Conservation (phyloP, 768 basidiomycete genomes). For the Boletus sp. region DNA sequence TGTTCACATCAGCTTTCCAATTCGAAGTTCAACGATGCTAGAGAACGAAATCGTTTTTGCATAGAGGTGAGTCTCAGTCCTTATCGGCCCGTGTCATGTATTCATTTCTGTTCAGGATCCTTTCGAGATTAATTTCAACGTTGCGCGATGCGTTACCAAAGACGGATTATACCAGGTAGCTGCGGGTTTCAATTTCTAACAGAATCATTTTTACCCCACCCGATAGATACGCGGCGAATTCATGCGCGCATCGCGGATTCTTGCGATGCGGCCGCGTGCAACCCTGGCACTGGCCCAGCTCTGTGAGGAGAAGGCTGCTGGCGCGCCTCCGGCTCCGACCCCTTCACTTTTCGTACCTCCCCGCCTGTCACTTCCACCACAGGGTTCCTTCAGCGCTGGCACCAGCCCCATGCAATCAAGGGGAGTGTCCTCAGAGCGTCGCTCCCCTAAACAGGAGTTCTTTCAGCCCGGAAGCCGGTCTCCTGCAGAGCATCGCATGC, state of each 20-base stretch:
- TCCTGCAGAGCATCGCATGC: conserved; percentile 35
- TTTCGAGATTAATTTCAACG: conserved; percentile 95
- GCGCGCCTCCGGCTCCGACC: conserved; percentile 40
- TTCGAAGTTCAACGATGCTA: conserved; percentile 60
- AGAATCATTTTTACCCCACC: not conserved
- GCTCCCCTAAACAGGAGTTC: conserved; percentile 52
- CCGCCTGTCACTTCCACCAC: conserved; percentile 54
- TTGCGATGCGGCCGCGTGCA: conserved; percentile 76
- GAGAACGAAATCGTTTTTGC: conserved; percentile 93
- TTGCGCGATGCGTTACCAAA: conserved; percentile 92
- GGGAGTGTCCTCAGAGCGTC: conserved; percentile 40
- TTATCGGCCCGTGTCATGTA: not conserved
- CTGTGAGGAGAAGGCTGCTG: conserved; percentile 81
- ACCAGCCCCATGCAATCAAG: conserved; percentile 58
- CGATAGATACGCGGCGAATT: conserved; percentile 94
- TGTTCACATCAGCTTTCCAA: conserved; percentile 41
- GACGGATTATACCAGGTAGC: conserved; percentile 91
- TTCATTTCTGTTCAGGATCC: conserved; percentile 65
- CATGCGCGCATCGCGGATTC: conserved; percentile 90
- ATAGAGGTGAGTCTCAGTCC: conserved; percentile 67
- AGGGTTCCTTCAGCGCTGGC: conserved; percentile 69
- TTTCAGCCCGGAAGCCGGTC: conserved; percentile 42
- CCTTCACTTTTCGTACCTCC: conserved; percentile 43
- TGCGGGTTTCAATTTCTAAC: not conserved
- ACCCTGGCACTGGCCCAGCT: conserved; percentile 82